Evolutionary conservation across 2,329 filamentous ascomycete genomes (phyloP).

Genomic region (Simplicillium aogashimaense): DNA sequence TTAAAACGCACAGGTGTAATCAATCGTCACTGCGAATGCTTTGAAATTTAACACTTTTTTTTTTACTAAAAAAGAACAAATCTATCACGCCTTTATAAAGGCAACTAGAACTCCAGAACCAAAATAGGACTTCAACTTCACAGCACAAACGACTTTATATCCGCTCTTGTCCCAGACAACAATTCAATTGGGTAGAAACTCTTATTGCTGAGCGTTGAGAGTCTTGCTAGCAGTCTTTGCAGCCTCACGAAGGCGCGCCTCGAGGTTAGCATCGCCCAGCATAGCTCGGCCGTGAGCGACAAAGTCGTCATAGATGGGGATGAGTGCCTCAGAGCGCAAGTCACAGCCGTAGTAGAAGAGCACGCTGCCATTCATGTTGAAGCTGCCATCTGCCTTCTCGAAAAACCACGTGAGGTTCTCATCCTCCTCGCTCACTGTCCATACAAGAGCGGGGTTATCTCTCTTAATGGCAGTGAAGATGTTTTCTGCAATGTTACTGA

Average conservation of each 20-base stretch:
- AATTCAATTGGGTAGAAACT: too few relatives aligned
- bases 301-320: conserved; percentile 77
- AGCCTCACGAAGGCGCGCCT: conserved; percentile 72
- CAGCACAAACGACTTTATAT: too few relatives aligned
- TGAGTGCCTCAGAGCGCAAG: conserved; percentile 63
- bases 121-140: too few relatives aligned
- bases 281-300: conserved; percentile 72
- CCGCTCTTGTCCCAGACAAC: too few relatives aligned
- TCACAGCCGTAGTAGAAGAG: conserved; percentile 96
- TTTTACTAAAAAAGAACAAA: too few relatives aligned
- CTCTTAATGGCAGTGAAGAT: conserved; percentile 91
- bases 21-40: too few relatives aligned
- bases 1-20: too few relatives aligned
- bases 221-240: conserved; percentile 57
- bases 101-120: too few relatives aligned
- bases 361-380: conserved; percentile 76
- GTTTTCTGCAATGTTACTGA: conserved; percentile 91
- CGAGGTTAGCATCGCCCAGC: conserved; percentile 82
- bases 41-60: too few relatives aligned
- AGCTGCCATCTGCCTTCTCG: conserved; percentile 88
- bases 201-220: conserved; percentile 15
- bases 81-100: too few relatives aligned
- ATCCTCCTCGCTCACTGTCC: conserved; percentile 93
- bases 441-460: conserved; percentile 81
- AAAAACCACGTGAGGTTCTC: conserved; percentile 99